A percentile compares a stretch with the other conserved stretches of the same genome.
phyloP scores from a whole-genome alignment of 2,329 filamentous ascomycete species.

The Trichoderma breve region DNA sequence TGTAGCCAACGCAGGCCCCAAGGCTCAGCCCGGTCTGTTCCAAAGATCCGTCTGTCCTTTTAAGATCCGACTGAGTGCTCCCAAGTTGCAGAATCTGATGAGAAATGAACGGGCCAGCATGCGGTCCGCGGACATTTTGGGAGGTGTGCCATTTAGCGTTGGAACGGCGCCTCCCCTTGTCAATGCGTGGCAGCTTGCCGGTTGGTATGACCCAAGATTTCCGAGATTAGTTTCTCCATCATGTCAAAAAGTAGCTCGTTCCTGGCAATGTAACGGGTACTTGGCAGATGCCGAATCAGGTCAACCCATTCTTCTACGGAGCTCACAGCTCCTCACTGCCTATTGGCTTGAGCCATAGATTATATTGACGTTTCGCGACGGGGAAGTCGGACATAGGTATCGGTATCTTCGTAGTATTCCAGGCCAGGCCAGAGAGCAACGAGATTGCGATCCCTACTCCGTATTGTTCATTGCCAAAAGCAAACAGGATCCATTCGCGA shows the following conservation, averaged over 20 bases:
- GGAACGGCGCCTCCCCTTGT: conserved; percentile 15
- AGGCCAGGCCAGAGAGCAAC: neutral
- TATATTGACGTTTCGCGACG: neutral
- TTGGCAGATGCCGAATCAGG: neutral
- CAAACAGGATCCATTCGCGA: neutral
- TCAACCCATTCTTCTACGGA: neutral
- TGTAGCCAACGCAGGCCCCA: neutral
- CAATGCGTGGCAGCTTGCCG: conserved; percentile 20
- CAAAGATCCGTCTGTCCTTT: conserved; percentile 21
- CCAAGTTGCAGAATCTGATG: conserved; percentile 18
- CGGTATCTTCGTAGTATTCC: neutral
- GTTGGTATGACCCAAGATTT: conserved; percentile 22
- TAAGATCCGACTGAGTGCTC: conserved; percentile 19
- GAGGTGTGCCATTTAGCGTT: conserved; percentile 16
- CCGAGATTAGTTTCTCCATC: conserved; percentile 20
- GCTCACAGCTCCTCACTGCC: neutral
- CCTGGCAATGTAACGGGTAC: conserved; percentile 13
- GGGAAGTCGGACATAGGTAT: neutral
- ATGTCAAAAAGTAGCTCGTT: conserved; percentile 17
- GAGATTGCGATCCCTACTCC: neutral
- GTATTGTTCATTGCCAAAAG: neutral
- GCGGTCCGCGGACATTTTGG: conserved; percentile 15
- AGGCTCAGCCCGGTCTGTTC: neutral
- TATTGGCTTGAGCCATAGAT: neutral
- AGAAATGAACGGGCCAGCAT: conserved; percentile 20